Conservation (phyloP, 805 yeast species). For the Pichia scutulata region DNA sequence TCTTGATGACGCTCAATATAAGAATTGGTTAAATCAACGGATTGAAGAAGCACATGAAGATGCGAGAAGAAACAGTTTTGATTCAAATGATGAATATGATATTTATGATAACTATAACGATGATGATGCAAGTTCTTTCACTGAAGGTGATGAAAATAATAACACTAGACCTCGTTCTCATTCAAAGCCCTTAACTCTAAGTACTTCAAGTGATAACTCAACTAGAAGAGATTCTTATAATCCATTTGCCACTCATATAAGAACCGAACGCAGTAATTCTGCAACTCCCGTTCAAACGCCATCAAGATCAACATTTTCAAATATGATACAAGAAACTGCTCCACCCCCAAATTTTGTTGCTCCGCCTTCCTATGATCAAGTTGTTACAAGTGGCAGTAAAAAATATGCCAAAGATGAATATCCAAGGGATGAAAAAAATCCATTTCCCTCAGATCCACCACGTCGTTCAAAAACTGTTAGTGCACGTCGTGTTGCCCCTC, state of each 20-base stretch:
- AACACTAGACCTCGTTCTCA: background rate
- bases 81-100: background rate
- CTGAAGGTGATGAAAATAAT: slow-evolving; percentile 18
- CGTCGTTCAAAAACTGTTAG: slow-evolving; percentile 12
- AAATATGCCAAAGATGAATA: slow-evolving; percentile 36
- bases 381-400: slow-evolving; percentile 35
- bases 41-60: slow-evolving; percentile 27
- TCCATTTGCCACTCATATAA: slow-evolving; percentile 8
- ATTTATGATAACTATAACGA: slow-evolving; percentile 22
- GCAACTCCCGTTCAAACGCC: background rate
- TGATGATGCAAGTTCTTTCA: slow-evolving; percentile 31
- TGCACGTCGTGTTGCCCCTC: slow-evolving; percentile 13
- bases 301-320: background rate
- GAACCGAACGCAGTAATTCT: slow-evolving; percentile 7
- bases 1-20: slow-evolving; percentile 34
- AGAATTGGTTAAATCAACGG: slow-evolving; percentile 45
- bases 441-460: slow-evolving; percentile 16
- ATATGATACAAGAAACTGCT: background rate
- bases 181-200: slow-evolving; percentile 15
- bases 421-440: slow-evolving; percentile 31
- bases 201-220: slow-evolving; percentile 9
- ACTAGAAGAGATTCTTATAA: slow-evolving; percentile 9
- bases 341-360: slow-evolving; percentile 28
- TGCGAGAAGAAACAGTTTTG: slow-evolving; percentile 3
- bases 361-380: slow-evolving; percentile 71